Evolutionary conservation across 2,329 filamentous ascomycete genomes (phyloP).

Genomic region (Colletotrichum spinosum): DNA sequence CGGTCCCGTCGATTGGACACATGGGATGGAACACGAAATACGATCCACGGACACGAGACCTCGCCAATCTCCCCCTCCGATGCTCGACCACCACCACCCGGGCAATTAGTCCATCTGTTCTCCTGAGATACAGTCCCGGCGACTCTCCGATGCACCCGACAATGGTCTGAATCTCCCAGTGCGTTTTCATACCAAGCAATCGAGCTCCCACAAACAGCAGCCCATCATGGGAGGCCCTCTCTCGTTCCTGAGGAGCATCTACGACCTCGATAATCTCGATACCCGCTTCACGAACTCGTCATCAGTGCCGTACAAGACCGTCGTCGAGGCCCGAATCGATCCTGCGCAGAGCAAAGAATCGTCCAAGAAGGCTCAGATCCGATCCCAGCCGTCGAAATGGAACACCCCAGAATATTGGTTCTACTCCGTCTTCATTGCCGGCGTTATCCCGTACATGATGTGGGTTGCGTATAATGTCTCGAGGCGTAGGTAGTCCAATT

Average conservation of each 20-base stretch:
- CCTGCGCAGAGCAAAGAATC: conserved; percentile 51
- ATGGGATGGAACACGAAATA: conserved; percentile 23
- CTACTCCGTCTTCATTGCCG: conserved; percentile 78
- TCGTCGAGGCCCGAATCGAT: conserved; percentile 61
- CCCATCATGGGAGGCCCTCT: conserved; percentile 53
- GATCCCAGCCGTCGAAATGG: conserved; percentile 79
- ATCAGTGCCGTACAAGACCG: conserved; percentile 72
- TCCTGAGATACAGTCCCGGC: not conserved
- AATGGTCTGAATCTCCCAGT: conserved; percentile 19
- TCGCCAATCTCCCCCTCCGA: conserved; percentile 13
- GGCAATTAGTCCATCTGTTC: not conserved
- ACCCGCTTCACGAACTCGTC: conserved; percentile 76
- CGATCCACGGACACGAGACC: conserved; percentile 34
- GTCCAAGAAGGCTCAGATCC: conserved; percentile 55
- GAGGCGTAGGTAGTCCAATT: conserved; percentile 66
- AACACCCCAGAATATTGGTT: conserved; percentile 85
- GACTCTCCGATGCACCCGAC: conserved; percentile 1
- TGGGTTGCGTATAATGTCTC: conserved; percentile 91
- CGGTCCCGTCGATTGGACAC: conserved; percentile 22
- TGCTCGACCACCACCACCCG: not conserved
- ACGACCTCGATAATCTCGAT: conserved; percentile 73
- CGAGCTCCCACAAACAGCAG: conserved; percentile 17
- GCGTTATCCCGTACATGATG: conserved; percentile 86
- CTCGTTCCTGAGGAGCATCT: conserved; percentile 64
- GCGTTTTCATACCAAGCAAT: not conserved